Evolutionary conservation across 2,329 filamentous ascomycete species (phyloP).

Genomic region (Metarhizium album): DNA sequence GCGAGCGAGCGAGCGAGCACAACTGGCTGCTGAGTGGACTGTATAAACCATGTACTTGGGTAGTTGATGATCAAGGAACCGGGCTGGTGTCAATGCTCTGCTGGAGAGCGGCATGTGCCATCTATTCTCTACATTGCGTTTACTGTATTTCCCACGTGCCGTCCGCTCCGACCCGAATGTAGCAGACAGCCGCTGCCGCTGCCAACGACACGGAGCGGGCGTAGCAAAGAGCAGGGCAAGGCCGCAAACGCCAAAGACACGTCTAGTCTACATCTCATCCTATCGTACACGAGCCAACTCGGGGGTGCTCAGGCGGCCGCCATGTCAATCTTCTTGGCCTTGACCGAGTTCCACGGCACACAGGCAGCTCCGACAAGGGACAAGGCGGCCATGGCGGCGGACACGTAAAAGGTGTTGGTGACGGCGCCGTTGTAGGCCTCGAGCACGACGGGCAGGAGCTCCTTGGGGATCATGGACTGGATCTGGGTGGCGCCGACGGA

Average conservation of each 20-base stretch:
- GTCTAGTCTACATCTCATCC: not conserved
- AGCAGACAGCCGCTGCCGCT: no score
- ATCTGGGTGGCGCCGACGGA: conserved; percentile 6
- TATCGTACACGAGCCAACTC: not conserved
- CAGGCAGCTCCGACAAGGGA: conserved; percentile 4
- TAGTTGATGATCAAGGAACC: no score
- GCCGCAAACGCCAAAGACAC: not conserved
- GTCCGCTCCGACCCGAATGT: no score
- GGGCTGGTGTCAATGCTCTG: not conserved
- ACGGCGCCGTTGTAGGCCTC: conserved; percentile 6
- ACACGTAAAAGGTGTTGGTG: conserved; percentile 7
- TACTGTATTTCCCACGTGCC: no score
- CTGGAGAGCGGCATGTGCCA: no score
- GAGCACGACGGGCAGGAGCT: conserved; percentile 4
- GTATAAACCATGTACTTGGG: no score
- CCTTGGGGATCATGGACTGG: conserved; percentile 2
- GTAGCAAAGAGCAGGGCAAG: not conserved
- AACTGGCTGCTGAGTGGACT: no score
- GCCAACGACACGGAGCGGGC: no score
- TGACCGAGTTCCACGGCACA: conserved; percentile 8
- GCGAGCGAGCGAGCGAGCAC: no score
- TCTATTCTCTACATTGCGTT: not conserved
- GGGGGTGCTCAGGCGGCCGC: not conserved
- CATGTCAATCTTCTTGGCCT: conserved; percentile 8
- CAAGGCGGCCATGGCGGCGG: conserved; percentile 3